Evolutionary conservation across 2,329 filamentous ascomycete species (phyloP).

Genomic region (Paecilomyces dactylethromorphus): DNA sequence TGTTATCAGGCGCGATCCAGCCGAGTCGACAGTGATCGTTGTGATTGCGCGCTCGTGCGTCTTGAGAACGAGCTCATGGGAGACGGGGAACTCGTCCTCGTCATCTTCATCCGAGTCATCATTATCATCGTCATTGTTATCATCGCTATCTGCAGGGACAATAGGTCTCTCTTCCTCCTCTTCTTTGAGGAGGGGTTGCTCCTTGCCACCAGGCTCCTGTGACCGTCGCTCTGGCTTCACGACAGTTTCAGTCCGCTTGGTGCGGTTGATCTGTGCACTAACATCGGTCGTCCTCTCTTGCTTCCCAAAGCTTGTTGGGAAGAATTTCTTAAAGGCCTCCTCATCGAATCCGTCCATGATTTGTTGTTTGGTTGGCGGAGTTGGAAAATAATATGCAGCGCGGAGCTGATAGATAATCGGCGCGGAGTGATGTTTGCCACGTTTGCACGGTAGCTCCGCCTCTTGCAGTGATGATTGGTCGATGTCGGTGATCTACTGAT

Average conservation of each 20-base stretch:
- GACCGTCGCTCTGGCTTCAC: constrained; percentile 24
- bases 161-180: constrained; percentile 13
- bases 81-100: constrained; percentile 83
- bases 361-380: not conserved
- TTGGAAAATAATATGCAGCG: not conserved
- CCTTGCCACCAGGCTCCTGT: constrained; percentile 9
- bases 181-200: constrained; percentile 5
- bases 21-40: constrained; percentile 73
- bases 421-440: constrained; percentile 4
- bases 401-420: not conserved
- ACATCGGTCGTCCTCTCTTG: constrained; percentile 67
- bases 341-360: constrained; percentile 40
- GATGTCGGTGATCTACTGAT: too few species aligned
- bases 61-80: constrained; percentile 87
- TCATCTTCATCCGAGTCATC: constrained; percentile 61
- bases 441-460: constrained; percentile 18
- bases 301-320: constrained; percentile 82
- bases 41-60: constrained; percentile 87
- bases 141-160: constrained; percentile 30
- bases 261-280: constrained; percentile 72
- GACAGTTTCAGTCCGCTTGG: constrained; percentile 53
- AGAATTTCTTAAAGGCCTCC: constrained; percentile 49
- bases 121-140: constrained; percentile 48
- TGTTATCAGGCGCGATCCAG: constrained; percentile 79
- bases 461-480: not conserved